A percentile compares a stretch with the other conserved stretches of the same genome.
These are phyloP conservation scores for Thielaviopsis populi DNA, from an alignment of 2,329 filamentous ascomycete species.

Conservation along the genomic window DNA sequence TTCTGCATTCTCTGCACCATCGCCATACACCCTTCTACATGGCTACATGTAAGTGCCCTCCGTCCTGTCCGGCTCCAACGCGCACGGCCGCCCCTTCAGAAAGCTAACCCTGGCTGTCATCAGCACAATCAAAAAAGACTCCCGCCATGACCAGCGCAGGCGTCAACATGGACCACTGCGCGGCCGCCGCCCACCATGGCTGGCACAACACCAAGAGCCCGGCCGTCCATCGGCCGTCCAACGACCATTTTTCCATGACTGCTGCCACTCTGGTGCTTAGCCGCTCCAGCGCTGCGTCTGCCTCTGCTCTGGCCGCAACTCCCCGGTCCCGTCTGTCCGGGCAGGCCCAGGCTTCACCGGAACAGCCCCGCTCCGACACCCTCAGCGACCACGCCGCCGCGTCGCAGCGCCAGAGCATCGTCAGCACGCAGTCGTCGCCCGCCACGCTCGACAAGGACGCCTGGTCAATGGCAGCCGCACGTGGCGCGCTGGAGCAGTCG, in stretches of 20 bases:
- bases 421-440: neutral
- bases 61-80: neutral
- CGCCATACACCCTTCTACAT: neutral
- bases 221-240: slow-evolving; percentile 34
- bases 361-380: neutral
- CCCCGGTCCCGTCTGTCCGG: neutral
- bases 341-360: neutral
- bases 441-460: neutral
- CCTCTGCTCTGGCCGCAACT: neutral
- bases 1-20: neutral
- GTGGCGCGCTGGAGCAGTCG: slow-evolving; percentile 9
- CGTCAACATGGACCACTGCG: slow-evolving; percentile 20
- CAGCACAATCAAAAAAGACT: neutral
- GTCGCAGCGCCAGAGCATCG: neutral
- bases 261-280: slow-evolving; percentile 22
- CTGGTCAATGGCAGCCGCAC: slow-evolving; percentile 9
- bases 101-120: neutral
- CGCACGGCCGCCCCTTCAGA: neutral
- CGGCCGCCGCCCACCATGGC: slow-evolving; percentile 54
- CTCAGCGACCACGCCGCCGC: neutral
- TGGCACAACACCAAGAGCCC: slow-evolving; percentile 48
- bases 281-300: neutral
- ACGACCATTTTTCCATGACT: slow-evolving; percentile 35
- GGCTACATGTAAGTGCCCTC: neutral
- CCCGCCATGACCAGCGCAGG: neutral